Base-by-base conservation (phyloP, 371 early-diverging fungal species). In the Nematocida sp. region DNA sequence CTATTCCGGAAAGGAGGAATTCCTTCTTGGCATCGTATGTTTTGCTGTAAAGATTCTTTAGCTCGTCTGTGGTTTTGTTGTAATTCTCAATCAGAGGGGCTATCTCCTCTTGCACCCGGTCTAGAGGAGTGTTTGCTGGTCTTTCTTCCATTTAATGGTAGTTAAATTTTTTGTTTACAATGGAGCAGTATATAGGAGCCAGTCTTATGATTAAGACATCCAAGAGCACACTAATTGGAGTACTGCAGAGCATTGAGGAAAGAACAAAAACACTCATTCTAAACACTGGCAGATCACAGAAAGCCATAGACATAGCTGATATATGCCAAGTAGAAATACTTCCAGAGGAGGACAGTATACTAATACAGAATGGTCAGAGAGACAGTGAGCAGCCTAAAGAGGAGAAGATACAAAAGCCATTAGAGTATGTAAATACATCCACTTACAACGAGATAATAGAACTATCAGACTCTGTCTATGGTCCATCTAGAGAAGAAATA, bases 111-210 rank as follows among this genome's bases (percentile, higher is more conserved):
- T 43, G 15, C 1, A 70, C 29, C 35, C 29, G 58, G 35, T 70
- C 74, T 15, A 60, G 31, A 1, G 58, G 49, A 1, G 46, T 23
- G 21, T 60, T 58, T 21, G 74, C 60, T 15, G 43, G 32, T 38
- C 34, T 70, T n/a, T 51, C 40, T 11, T 70, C 74, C 74, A 70
- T 70, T 45, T 48, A 38, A 7, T 51, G 27, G 29, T 70, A 51
- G 29, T 5, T 38, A 60, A 60, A 23, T 58, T 70, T 70, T 58
- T 61, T 70, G 41, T 31, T 35, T 38, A 45, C 37, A 25, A 70
- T 70, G 74, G 74, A 70, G 60, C 60, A 70, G 38, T 70, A 58
- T 49, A 70, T 70, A 49, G 74, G 74, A 60, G 74, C 74, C 19
- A 57, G 57, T 32, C 74, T 70, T 40, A 70, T 70, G n/a, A 70